phyloP scores from a whole-genome alignment of 768 basidiomycete genomes.

The Rhizopogon sp. region DNA sequence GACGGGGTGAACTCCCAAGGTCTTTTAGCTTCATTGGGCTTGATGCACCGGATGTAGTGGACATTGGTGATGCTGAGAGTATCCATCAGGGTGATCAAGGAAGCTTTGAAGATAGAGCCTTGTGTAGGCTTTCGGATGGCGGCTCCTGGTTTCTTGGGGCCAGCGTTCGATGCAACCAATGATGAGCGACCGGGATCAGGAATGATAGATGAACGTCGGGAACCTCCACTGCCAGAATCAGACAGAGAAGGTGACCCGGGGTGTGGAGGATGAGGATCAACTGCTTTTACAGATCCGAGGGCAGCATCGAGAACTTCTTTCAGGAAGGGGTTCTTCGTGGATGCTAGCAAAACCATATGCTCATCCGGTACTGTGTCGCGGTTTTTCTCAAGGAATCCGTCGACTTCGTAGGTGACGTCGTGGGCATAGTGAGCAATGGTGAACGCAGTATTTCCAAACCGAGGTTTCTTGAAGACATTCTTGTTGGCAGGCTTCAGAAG shows the following conservation, averaged over 20 bases:
- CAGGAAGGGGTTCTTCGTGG: constrained; percentile 88
- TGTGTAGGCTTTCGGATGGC: constrained; percentile 90
- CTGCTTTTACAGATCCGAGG: constrained; percentile 62
- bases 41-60: constrained; percentile 99
- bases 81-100: constrained; percentile 91
- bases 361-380: constrained; percentile 98
- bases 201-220: constrained; percentile 79
- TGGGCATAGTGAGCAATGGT: constrained; percentile 97
- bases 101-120: constrained; percentile 97
- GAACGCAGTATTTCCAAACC: constrained; percentile 97
- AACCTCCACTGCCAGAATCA: constrained; percentile 71
- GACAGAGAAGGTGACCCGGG: constrained; percentile 75
- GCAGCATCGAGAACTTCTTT: constrained; percentile 94
- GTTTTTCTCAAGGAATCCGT: constrained; percentile 98
- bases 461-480: constrained; percentile 92
- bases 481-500: constrained; percentile 83
- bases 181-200: constrained; percentile 82
- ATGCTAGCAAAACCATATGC: constrained; percentile 83
- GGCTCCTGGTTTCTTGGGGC: constrained; percentile 60
- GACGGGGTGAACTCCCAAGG: constrained; percentile 97
- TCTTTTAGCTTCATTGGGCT: constrained; percentile 93
- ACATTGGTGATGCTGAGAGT: constrained; percentile 97
- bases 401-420: constrained; percentile 97
- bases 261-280: constrained; percentile 50
- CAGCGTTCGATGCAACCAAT: constrained; percentile 46